Percentiles rank a stretch among this genome's conserved stretches.
phyloP scores from a whole-genome alignment of 1,139 yeast species.

The Kodamaea anthophila region DNA sequence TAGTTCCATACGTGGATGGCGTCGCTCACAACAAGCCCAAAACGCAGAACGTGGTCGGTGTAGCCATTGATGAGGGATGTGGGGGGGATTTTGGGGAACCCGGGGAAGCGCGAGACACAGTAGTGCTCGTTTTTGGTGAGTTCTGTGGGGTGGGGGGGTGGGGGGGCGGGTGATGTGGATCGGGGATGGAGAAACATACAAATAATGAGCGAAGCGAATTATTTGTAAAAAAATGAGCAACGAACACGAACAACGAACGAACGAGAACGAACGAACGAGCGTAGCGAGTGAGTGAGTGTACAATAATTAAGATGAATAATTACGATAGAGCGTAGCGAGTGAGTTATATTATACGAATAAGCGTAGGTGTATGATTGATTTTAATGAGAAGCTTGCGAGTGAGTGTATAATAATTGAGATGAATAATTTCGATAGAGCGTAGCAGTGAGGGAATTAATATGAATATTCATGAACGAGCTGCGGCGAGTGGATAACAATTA shows the following conservation, averaged over 20 bases:
- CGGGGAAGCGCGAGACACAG: conserved; percentile 56
- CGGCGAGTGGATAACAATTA: too few species aligned
- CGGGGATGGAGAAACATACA: conserved; percentile 2
- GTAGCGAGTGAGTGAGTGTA: neutral
- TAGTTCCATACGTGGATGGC: conserved; percentile 68
- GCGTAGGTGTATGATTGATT: too few species aligned
- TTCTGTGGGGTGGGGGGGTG: conserved; percentile 23
- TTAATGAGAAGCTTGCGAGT: too few species aligned
- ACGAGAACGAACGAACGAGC: neutral
- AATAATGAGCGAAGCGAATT: neutral
- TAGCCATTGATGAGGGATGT: conserved; percentile 36
- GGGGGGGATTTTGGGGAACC: conserved; percentile 43
- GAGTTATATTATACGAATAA: too few species aligned
- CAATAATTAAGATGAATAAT: too few species aligned
- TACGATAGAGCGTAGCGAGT: too few species aligned
- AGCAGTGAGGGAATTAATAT: too few species aligned
- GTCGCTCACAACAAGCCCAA: conserved; percentile 47
- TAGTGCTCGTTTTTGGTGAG: conserved; percentile 57
- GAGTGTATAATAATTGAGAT: too few species aligned
- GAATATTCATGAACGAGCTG: too few species aligned
- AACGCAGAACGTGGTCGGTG: conserved; percentile 48
- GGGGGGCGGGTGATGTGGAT: neutral
- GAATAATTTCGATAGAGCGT: too few species aligned
- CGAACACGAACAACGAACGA: neutral
- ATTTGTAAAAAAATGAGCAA: neutral